Percentiles rank a stretch among this genome's conserved stretches.
phyloP scores from a whole-genome alignment of 192 early-diverging fungal species.

The Funneliformis mosseae region DNA sequence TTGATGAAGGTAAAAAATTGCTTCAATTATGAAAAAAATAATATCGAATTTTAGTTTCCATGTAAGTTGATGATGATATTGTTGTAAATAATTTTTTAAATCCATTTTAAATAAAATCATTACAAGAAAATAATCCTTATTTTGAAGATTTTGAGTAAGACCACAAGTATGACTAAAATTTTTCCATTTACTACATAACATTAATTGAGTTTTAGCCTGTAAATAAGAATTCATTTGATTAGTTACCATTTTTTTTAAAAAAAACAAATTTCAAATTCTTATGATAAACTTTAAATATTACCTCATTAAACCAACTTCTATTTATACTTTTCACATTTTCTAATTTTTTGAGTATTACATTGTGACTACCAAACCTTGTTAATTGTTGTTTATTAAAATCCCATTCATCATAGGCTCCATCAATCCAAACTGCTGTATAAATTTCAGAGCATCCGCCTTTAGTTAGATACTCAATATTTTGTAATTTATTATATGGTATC shows the following conservation, averaged over 20 bases:
- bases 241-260: too few species aligned
- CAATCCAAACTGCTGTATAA: neutral
- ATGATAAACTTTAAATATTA: neutral
- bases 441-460: neutral
- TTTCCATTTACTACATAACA: too few species aligned
- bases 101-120: too few species aligned
- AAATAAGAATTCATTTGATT: too few species aligned
- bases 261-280: too few species aligned
- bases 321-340: neutral
- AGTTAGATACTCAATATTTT: neutral
- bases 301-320: neutral
- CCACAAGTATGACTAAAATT: too few species aligned
- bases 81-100: too few species aligned
- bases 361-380: neutral
- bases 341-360: neutral
- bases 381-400: neutral
- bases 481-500: neutral
- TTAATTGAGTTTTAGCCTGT: too few species aligned
- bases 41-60: neutral
- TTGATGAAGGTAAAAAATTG: neutral
- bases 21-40: neutral
- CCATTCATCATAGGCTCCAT: neutral
- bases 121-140: neutral
- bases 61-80: too few species aligned
- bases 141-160: too few species aligned